These are phyloP conservation scores for Teratosphaeria pseudoeucalypti DNA, from an alignment of 2,329 filamentous ascomycete genomes.

Conservation along the genomic window DNA sequence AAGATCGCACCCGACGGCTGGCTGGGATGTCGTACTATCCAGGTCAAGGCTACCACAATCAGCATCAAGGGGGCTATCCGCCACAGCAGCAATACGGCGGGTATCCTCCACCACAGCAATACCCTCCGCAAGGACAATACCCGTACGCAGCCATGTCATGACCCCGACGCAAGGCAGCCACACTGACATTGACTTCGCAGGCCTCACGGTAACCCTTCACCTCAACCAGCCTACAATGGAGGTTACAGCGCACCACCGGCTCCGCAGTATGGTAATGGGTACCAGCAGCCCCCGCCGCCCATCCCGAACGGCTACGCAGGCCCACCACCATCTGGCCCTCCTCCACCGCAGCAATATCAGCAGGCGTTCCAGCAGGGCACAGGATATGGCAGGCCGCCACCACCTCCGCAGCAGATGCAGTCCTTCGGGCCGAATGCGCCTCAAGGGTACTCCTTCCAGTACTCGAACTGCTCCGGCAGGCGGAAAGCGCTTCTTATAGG, in stretches of 20 bases:
- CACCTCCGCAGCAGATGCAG: conserved; percentile 37
- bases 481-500: conserved; percentile 85
- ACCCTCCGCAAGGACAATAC: conserved; percentile 7
- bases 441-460: conserved; percentile 72
- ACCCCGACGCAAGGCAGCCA: background rate
- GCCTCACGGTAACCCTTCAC: conserved; percentile 27
- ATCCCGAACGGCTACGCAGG: conserved; percentile 42
- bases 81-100: conserved; percentile 14
- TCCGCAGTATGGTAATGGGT: conserved; percentile 23
- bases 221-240: conserved; percentile 31
- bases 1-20: background rate
- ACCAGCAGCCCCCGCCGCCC: conserved; percentile 16
- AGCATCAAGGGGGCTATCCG: conserved; percentile 15
- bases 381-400: conserved; percentile 19
- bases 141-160: background rate
- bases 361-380: conserved; percentile 11
- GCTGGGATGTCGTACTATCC: conserved; percentile 21
- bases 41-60: conserved; percentile 24
- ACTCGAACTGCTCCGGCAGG: conserved; percentile 80
- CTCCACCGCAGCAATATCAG: conserved; percentile 10
- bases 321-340: conserved; percentile 4
- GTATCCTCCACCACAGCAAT: conserved; percentile 22
- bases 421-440: conserved; percentile 73
- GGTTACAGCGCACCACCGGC: conserved; percentile 30
- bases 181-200: conserved; percentile 1